Conservation (phyloP, 208 protist species). For the Trypanosoma melophagium region DNA sequence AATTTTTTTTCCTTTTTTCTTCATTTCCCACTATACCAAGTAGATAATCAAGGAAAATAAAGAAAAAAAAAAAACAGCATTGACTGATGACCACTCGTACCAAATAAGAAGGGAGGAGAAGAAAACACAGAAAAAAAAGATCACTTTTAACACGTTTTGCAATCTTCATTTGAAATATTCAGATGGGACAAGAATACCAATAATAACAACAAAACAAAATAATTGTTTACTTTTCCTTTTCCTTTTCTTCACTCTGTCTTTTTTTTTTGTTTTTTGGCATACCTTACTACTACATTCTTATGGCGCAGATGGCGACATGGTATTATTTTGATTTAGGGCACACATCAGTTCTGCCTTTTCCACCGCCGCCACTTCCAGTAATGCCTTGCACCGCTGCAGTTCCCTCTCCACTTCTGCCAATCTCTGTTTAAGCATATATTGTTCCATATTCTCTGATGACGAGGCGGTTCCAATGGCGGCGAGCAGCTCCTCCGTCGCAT, state of each 20-base stretch:
- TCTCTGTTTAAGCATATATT: background rate
- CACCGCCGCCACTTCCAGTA: background rate
- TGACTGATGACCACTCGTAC: too few species aligned
- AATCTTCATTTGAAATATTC: too few species aligned
- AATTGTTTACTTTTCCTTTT: background rate
- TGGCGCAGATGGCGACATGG: background rate
- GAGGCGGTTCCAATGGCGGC: conserved; percentile 6
- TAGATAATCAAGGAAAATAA: background rate
- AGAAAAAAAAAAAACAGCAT: background rate
- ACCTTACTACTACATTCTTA: background rate
- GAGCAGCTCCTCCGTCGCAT: conserved; percentile 29
- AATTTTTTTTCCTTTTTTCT: background rate
- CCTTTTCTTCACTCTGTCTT: conserved; percentile 7
- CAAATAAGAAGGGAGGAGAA: too few species aligned
- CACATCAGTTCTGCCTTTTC: conserved; percentile 11
- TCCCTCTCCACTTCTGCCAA: conserved; percentile 8
- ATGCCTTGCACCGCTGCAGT: conserved; percentile 9
- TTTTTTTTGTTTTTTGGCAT: conserved; percentile 5
- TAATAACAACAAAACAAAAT: too few species aligned
- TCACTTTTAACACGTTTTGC: too few species aligned
- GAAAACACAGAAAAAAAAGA: too few species aligned
- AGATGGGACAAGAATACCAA: too few species aligned
- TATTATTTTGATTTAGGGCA: background rate
- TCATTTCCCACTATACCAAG: background rate
- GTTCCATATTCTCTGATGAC: background rate